Conservation (phyloP, 2,329 filamentous ascomycete genomes). For the Colletotrichum noveboracense region DNA sequence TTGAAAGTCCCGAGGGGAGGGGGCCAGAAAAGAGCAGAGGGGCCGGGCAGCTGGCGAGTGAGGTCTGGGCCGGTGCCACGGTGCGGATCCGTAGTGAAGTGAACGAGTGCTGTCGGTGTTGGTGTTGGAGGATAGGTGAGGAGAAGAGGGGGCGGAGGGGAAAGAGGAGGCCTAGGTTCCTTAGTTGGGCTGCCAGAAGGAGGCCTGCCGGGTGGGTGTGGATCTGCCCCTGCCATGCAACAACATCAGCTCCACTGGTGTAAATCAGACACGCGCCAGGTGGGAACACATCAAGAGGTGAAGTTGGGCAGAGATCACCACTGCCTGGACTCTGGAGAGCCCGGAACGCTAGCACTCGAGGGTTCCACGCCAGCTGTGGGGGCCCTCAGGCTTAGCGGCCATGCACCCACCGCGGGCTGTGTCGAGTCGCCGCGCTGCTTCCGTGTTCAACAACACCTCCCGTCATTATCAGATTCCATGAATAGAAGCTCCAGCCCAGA, state of each 20-base stretch:
- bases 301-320: not conserved
- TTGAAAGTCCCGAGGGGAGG: not conserved
- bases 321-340: not conserved
- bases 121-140: not conserved
- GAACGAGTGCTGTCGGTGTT: not conserved
- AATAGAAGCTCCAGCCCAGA: not conserved
- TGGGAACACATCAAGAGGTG: not conserved
- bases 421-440: not conserved
- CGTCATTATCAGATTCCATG: not conserved
- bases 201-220: not conserved
- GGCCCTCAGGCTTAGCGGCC: not conserved
- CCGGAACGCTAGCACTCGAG: not conserved
- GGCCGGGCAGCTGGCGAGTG: not conserved
- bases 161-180: not conserved
- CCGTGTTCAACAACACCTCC: not conserved
- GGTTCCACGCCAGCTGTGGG: not conserved
- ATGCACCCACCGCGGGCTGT: not conserved
- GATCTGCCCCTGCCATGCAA: not conserved
- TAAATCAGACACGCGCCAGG: not conserved
- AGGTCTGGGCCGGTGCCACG: not conserved
- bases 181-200: not conserved
- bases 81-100: not conserved
- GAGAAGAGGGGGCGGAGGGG: not conserved
- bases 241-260: not conserved
- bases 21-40: not conserved